These are phyloP conservation scores for Gonapodya sp. DNA, from an alignment of 192 early-diverging fungal genomes.

Conservation along the genomic window DNA sequence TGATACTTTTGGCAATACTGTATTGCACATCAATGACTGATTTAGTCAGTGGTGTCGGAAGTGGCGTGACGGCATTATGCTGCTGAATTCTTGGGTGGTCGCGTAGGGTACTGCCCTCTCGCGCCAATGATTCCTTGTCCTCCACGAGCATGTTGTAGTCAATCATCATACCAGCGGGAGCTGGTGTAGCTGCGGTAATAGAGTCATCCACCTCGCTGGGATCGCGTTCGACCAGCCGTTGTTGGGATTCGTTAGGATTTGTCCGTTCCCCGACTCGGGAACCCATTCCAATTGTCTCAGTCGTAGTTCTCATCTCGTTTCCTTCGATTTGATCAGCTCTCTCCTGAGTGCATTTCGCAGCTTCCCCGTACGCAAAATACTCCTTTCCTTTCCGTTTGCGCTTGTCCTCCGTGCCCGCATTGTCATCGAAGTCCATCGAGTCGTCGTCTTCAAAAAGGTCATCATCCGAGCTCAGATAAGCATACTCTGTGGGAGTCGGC, in stretches of 20 bases:
- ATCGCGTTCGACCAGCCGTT: background rate
- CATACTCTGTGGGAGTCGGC: background rate
- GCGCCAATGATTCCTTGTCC: background rate
- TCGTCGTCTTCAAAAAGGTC: background rate
- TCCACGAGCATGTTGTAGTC: background rate
- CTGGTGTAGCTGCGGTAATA: background rate
- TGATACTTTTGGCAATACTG: background rate
- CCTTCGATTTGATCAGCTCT: background rate
- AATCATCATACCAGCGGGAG: background rate
- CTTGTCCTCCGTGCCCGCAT: background rate
- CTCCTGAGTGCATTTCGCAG: background rate
- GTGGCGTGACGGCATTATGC: background rate
- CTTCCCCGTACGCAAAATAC: background rate
- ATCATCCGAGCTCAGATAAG: background rate
- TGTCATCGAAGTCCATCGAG: background rate
- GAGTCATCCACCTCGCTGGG: background rate
- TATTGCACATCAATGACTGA: background rate
- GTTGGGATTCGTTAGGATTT: background rate
- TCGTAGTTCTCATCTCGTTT: background rate
- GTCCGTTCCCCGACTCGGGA: no score
- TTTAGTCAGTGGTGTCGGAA: background rate
- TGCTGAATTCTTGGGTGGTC: no score
- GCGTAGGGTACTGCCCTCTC: background rate
- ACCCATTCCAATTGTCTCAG: background rate
- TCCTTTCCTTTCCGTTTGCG: background rate